phyloP scores from a whole-genome alignment of 345 rosid genomes.

The rapeseed (Brassica napus) region DNA sequence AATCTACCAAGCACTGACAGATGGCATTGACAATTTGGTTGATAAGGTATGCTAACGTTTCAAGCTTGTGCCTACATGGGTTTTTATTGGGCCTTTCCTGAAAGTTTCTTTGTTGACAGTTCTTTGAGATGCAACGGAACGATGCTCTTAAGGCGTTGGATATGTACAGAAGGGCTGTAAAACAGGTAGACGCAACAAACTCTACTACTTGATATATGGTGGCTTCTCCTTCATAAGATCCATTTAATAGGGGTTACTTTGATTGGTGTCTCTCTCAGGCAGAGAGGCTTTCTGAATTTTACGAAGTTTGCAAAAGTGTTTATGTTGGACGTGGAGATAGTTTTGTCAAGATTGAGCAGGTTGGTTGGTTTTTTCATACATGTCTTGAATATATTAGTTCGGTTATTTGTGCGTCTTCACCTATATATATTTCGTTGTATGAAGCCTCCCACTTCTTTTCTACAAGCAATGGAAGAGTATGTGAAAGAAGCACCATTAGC shows the following conservation, averaged over 20 bases:
- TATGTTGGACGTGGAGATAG: slow-evolving; percentile 82
- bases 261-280: slow-evolving; percentile 57
- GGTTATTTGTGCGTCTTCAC: slow-evolving; percentile 18
- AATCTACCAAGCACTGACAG: slow-evolving; percentile 83
- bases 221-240: background rate
- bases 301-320: slow-evolving; percentile 84
- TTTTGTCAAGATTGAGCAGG: slow-evolving; percentile 94
- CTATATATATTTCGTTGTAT: slow-evolving; percentile 2
- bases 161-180: slow-evolving; percentile 79
- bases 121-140: slow-evolving; percentile 90
- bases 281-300: slow-evolving; percentile 89
- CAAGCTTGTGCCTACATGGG: background rate
- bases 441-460: slow-evolving; percentile 90
- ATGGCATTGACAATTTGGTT: slow-evolving; percentile 84
- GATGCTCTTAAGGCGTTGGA: slow-evolving; percentile 88
- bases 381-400: background rate
- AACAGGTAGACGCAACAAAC: slow-evolving; percentile 62
- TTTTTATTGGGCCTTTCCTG: background rate
- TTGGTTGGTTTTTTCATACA: slow-evolving; percentile 34
- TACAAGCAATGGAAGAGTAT: slow-evolving; percentile 99
- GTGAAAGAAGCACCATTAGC: slow-evolving; percentile 77
- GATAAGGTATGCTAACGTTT: slow-evolving; percentile 68
- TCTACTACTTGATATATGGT: background rate
- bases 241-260: slow-evolving; percentile 5
- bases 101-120: slow-evolving; percentile 49